Base-by-base conservation (phyloP, 768 basidiomycete genomes). In the Amanita phalloides region DNA sequence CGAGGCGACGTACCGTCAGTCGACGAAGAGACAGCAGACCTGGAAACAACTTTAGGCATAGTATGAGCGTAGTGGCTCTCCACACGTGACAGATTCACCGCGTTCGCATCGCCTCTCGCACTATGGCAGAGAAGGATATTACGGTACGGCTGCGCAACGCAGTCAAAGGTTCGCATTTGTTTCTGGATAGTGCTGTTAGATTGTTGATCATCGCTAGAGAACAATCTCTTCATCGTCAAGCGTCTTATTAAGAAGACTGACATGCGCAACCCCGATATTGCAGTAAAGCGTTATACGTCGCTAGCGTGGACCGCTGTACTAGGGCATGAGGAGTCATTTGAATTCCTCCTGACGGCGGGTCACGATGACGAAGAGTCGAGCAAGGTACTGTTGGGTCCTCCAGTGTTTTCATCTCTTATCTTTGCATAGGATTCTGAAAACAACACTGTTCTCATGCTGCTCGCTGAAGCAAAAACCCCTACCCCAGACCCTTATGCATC, bases 41-140 rank as follows among this genome's bases (percentile, higher is more conserved):
- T 79, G 3, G 90, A 91, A 61, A 93, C 79, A 56, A 96, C 88
- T 66, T 94, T 94, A 49, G 92, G 92, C 92, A 95, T 95, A 53
- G 57, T 55, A 46, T 55, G 13, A 23, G 23, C 9, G 42, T n/a
- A 23, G 20, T n/a, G 32, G 11, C 25, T 17, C 25, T 11, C 17
- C 28, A 35, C 38, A 48, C 47, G 35, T 47, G 51, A 35, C 54
- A 50, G 23, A 52, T 53, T 47, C 48, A 56, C 51, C 49, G 36
- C 48, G 38, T 51, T 38, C 60, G 54, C 58, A 63, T 55, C 51
- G 58, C 54, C 39, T 21, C 50, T 51, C 55, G 64, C 57, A 62
- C 58, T 52, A 90, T 90, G 88, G 85, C 87, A 55, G 88, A 90
- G 73, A 88, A 82, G 69, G 87, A 90, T 70, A 73, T 84, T 42